Base-by-base conservation (phyloP, 2,329 filamentous ascomycete genomes). In the Cephalotrichum gorgonifer region DNA sequence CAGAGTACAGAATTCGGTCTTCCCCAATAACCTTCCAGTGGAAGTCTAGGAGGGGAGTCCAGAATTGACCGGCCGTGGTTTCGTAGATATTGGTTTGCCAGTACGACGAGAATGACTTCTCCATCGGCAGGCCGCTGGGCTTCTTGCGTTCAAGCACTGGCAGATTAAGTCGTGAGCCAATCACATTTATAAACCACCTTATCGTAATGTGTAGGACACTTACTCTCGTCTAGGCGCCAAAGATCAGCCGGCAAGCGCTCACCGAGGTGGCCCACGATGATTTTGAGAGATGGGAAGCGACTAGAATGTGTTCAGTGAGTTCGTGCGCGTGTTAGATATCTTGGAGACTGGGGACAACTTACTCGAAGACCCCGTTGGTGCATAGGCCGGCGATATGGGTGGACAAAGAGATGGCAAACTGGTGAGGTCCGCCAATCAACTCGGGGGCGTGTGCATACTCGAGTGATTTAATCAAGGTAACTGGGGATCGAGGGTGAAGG, bases 371-470 rank as follows among this genome's bases (percentile, higher is more conserved):
- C 43, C 71, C 72, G 52, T 73, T 73, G 46, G 68, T 69, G 14
- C 61, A 75, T 67, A 82, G 69, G 51, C 68, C 74, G 49, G 83
- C 76, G 6, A 73, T 78, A 1, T 79, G 72, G 3, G 77, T 76
- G 45, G n/a, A n/a, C n/a, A 82, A 81, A 49, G 68, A 73, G 6
- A 79, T 67, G 0, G 78, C n/a, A n/a, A n/a, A n/a, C n/a, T n/a
- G n/a, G n/a, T n/a, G 76, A 1, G 78, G 76, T 0, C 79, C 80
- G 42, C 82, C 64, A 26, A 83, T 71, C 70, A 73, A 83, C 57
- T 74, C 74, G 22, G 78, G 69, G 55, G 79, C 68, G n/a, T 1
- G 72, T 73, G 69, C 73, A 83, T 23, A 81, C 4, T 81, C 75
- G 55, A n/a, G n/a, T n/a, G n/a, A n/a, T n/a, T 75, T 67, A 49